Percentiles rank a stretch among this genome's conserved stretches.
phyloP scores from a whole-genome alignment of 1,284 basidiomycete species.

The Stereum hirsutum region DNA sequence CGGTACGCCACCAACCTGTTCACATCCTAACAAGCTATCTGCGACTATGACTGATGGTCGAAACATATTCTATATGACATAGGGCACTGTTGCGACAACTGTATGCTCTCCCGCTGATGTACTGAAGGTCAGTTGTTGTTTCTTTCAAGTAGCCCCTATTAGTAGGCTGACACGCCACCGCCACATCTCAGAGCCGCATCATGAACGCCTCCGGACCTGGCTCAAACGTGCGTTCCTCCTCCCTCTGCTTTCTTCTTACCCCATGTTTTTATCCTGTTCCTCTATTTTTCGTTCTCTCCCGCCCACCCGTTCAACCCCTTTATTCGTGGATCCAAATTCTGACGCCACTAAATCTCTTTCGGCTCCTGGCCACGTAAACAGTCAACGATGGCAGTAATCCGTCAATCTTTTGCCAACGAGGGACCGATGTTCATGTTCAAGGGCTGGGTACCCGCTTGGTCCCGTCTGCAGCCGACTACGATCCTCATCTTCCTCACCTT shows the following conservation, averaged over 20 bases:
- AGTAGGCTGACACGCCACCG: not conserved
- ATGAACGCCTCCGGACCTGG: slow-evolving; percentile 86
- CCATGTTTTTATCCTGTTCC: not conserved
- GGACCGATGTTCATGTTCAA: slow-evolving; percentile 91
- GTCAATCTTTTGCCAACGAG: slow-evolving; percentile 65
- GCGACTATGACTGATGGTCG: too few relatives aligned
- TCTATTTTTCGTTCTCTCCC: slow-evolving; percentile 2
- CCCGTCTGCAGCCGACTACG: slow-evolving; percentile 77
- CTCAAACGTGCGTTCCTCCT: slow-evolving; percentile 42
- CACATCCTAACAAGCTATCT: too few relatives aligned
- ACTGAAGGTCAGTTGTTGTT: slow-evolving; percentile 48
- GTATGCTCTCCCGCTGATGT: slow-evolving; percentile 94
- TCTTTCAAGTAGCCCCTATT: not conserved
- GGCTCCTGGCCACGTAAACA: slow-evolving; percentile 14
- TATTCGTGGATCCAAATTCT: too few relatives aligned
- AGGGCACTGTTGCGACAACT: slow-evolving; percentile 89
- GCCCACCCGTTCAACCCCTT: not conserved
- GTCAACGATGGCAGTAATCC: slow-evolving; percentile 69
- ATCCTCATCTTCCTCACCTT: slow-evolving; percentile 80
- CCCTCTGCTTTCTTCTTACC: not conserved
- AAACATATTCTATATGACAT: not conserved
- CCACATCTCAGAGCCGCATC: slow-evolving; percentile 54
- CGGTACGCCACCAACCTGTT: too few relatives aligned
- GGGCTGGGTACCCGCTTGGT: slow-evolving; percentile 84
- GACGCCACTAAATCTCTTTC: slow-evolving; percentile 3